Evolutionary conservation across 2,329 filamentous ascomycete genomes (phyloP), one percentile per base, ranked within the genome.

Genomic region (Calonectria henricotiae): DNA sequence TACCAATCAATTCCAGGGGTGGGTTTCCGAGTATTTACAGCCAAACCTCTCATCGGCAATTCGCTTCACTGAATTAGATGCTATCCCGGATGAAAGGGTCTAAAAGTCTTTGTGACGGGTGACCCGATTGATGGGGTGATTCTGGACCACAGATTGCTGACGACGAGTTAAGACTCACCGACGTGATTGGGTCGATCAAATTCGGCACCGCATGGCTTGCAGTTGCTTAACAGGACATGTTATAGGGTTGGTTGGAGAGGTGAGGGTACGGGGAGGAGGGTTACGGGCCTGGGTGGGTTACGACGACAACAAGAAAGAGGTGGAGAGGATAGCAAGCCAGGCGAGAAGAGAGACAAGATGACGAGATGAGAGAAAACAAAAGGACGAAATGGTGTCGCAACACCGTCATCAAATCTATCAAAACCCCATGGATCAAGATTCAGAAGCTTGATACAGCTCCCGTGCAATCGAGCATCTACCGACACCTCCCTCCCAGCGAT

Each of bases 71-170:
- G 32, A 39, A 60, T 23, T n/a, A 47, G 61, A 64, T 35, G 43
- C 61, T 35, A 11, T 39, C 35, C 60, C 32, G 27, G 39, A 32
- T 25, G 23, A 58, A 61, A 27, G 17, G 49, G 51, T 37, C 32
- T 54, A 27, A 15, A 61, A 35, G 12, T 61, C 11, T 9, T 43
- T 49, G 44, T 37, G 32, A 35, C 32, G 43, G 37, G 54, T 54
- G 54, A 55, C 49, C 63, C 65, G 63, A 73, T 71, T 43, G 43
- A 64, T 67, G 58, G 64, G 47, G 58, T 58, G 69, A 71, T 69
- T 32, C 13, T 30, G 41, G 32, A 65, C 46, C 11, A 27, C 47
- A 46, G 49, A 44, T 65, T 58, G 54, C 51, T 69, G 65, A 61
- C 46, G 62, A 64, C 37, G 64, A 61, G 54, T 55, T 37, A 13